These are phyloP conservation scores for Climacium dendroides DNA, from an alignment of 225 moss, liverwort and hornwort genomes.

Conservation along the genomic window DNA sequence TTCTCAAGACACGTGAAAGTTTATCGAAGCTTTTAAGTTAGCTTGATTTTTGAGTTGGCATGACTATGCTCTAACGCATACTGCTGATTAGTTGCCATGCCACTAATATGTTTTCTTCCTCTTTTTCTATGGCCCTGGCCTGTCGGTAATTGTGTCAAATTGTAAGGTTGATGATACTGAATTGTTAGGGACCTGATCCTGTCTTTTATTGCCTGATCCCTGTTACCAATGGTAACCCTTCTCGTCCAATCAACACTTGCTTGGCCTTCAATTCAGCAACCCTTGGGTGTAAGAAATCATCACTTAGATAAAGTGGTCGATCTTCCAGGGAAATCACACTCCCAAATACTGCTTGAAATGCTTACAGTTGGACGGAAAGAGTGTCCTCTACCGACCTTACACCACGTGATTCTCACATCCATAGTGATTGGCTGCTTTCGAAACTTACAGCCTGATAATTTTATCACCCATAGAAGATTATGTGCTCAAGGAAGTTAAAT, in stretches of 20 bases:
- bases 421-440: neutral
- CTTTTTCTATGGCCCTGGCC: neutral
- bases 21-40: no score
- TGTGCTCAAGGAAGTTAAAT: neutral
- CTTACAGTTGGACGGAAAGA: no score
- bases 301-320: neutral
- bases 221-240: neutral
- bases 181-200: no score
- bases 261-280: neutral
- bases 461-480: neutral
- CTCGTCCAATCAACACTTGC: neutral
- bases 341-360: neutral
- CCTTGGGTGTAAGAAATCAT: neutral
- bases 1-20: neutral
- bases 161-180: neutral
- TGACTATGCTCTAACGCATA: neutral
- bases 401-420: neutral
- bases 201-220: neutral
- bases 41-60: neutral
- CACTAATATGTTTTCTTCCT: neutral
- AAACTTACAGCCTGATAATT: neutral
- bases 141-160: neutral
- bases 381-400: neutral
- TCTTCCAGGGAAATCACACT: neutral
- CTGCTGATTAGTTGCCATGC: no score